Conservation (phyloP, 2,329 filamentous ascomycete genomes). For the Fusarium xyrophilum region DNA sequence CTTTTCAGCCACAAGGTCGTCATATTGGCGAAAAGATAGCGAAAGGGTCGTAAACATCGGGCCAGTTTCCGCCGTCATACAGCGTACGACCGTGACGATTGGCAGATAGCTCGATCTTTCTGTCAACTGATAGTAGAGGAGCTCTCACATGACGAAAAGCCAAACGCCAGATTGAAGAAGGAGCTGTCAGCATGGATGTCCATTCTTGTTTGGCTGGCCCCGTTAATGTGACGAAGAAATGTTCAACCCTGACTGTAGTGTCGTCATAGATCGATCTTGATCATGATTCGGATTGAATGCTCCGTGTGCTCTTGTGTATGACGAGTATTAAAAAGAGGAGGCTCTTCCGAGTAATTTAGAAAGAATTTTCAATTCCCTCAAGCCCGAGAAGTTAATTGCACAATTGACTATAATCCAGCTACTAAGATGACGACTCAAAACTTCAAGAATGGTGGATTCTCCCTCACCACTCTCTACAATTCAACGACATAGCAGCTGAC, state of each 20-base stretch:
- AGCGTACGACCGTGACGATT: slow-evolving; percentile 7
- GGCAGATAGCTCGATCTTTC: neutral
- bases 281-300: slow-evolving; percentile 30
- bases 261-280: slow-evolving; percentile 41
- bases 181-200: neutral
- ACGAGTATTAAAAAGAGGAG: slow-evolving; percentile 17
- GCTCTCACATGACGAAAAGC: neutral
- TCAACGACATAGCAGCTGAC: neutral
- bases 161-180: neutral
- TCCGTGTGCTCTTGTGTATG: slow-evolving; percentile 12
- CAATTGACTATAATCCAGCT: neutral
- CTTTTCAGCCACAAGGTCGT: slow-evolving; percentile 10
- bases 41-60: neutral
- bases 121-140: neutral
- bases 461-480: neutral
- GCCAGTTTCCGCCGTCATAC: slow-evolving; percentile 3
- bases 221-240: slow-evolving; percentile 32
- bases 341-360: neutral
- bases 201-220: slow-evolving; percentile 22
- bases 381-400: neutral
- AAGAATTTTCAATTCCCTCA: neutral
- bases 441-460: slow-evolving; percentile 32
- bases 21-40: slow-evolving; percentile 9
- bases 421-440: slow-evolving; percentile 35
- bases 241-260: slow-evolving; percentile 20